Conservation (phyloP, 192 early-diverging fungal species). For the Coemansia sp. region DNA sequence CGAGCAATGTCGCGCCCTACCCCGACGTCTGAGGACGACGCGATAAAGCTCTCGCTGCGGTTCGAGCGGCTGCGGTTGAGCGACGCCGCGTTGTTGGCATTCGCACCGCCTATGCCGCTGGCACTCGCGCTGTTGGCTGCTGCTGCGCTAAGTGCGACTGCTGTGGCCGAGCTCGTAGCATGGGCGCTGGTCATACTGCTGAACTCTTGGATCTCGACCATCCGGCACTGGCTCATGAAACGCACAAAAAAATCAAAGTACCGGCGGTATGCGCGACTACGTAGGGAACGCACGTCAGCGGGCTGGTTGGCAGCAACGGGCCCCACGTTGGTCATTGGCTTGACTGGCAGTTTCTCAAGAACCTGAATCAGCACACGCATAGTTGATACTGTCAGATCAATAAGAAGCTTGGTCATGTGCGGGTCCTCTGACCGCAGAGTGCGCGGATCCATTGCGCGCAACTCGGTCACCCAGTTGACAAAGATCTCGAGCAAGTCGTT, state of each 20-base stretch:
- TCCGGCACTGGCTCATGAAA: constrained; percentile 58
- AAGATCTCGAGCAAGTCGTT: constrained; percentile 54
- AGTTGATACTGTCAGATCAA: constrained; percentile 42
- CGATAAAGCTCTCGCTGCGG: constrained; percentile 55
- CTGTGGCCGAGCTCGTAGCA: constrained; percentile 39
- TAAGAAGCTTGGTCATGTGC: constrained; percentile 44
- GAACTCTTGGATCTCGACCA: constrained; percentile 56
- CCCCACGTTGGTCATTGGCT: constrained; percentile 36
- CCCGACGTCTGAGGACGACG: constrained; percentile 39
- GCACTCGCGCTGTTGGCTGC: constrained; percentile 5
- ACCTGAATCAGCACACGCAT: constrained; percentile 51
- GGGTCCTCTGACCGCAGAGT: constrained; percentile 44
- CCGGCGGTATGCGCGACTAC: constrained; percentile 48
- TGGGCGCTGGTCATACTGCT: constrained; percentile 57
- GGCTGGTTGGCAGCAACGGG: constrained; percentile 26
- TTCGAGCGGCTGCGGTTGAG: constrained; percentile 15
- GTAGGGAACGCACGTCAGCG: constrained; percentile 44
- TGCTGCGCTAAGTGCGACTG: constrained; percentile 5
- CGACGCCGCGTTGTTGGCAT: not conserved
- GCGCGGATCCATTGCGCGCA: constrained; percentile 55
- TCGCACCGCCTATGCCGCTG: not conserved
- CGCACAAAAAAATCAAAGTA: constrained; percentile 60
- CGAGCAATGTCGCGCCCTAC: constrained; percentile 56
- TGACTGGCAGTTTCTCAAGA: constrained; percentile 52
- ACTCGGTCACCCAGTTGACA: constrained; percentile 56